A percentile compares a stretch with the other conserved stretches of the same genome.
These are phyloP conservation scores for Sarocladiaceae sp. DNA, from an alignment of 2,329 filamentous ascomycete genomes.

Conservation along the genomic window DNA sequence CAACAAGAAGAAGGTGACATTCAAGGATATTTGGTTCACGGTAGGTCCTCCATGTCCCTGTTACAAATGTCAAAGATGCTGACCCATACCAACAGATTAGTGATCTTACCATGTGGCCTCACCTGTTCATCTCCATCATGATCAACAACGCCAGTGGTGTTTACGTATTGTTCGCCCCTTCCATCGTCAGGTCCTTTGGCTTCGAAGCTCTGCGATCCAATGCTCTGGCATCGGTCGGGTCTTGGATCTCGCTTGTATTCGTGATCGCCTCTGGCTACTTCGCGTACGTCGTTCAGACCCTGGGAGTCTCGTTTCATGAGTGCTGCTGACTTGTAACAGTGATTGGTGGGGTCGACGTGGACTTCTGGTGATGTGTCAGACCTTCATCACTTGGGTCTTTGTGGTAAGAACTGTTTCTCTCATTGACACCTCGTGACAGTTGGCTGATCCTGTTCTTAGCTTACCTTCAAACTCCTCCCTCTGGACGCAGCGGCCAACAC, in stretches of 20 bases:
- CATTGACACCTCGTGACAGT: neutral
- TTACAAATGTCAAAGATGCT: neutral
- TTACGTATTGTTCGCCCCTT: slow-evolving; percentile 25
- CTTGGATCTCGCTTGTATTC: neutral
- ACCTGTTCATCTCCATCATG: neutral
- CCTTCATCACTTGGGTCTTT: neutral
- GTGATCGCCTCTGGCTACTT: neutral
- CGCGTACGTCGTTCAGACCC: neutral
- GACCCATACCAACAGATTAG: neutral
- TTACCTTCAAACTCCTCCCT: neutral
- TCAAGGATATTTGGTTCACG: neutral
- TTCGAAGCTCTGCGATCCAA: slow-evolving; percentile 45
- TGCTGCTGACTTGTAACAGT: too few species aligned
- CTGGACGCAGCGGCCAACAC: neutral
- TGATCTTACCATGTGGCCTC: neutral
- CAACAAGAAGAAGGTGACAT: neutral
- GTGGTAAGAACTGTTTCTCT: neutral
- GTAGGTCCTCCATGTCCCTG: neutral
- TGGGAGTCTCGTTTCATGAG: too few species aligned
- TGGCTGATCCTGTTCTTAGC: neutral
- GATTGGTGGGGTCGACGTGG: neutral
- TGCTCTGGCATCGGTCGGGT: slow-evolving; percentile 49
- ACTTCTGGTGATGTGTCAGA: neutral
- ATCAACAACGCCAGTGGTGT: neutral
- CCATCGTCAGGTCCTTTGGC: slow-evolving; percentile 49